Base-by-base conservation (phyloP, 805 yeast species). In the Candida bentonensis region DNA sequence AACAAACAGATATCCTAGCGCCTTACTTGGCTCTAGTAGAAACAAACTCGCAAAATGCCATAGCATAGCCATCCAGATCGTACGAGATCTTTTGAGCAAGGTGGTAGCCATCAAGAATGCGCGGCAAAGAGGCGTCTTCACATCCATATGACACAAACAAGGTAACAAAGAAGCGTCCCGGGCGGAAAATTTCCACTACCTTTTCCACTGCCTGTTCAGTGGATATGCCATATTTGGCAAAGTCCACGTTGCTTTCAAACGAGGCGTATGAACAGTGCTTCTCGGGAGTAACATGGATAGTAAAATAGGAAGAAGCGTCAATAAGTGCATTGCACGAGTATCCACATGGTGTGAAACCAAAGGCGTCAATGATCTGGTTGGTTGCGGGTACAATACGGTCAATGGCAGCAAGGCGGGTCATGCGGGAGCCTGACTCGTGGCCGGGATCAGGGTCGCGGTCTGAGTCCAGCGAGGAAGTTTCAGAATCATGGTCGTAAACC, bases 231-330 rank as follows among this genome's bases (percentile, higher is more conserved):
- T 44, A 66, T 46, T 62, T 49, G 42, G 50, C 53, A 9, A 74
- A 65, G 4, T 82, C 79, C 34, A 78, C 84, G 60, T 85, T 89
- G 20, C 96, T 78, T 60, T 92, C 97, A 61, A 92, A 92, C 7
- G 95, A 83, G 3, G 97, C 97, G 62, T 89, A 89, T 3, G 96
- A 85, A 86, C 94, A 89, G 28, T 89, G 95, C 21, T 69, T 60
- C 59, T 92, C 97, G 0, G 97, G 97, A 0, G 98, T 92, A 36
- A 92, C 83, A 59, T 92, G 97, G 47, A 88, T 68, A 5, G 96
- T 89, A 58, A 82, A 82, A 60, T 79, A 82, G 52, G 70, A 62
- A 56, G 76, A 76, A 36, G 69, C 73, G 40, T 75, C 68, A 40
- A 82, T 60, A 30, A 88, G 68, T 17, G 94, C 79, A 61, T 89